These are phyloP conservation scores for Oryza glumipatula DNA, from an alignment of 176 grass and related monocot species.

Conservation along the genomic window DNA sequence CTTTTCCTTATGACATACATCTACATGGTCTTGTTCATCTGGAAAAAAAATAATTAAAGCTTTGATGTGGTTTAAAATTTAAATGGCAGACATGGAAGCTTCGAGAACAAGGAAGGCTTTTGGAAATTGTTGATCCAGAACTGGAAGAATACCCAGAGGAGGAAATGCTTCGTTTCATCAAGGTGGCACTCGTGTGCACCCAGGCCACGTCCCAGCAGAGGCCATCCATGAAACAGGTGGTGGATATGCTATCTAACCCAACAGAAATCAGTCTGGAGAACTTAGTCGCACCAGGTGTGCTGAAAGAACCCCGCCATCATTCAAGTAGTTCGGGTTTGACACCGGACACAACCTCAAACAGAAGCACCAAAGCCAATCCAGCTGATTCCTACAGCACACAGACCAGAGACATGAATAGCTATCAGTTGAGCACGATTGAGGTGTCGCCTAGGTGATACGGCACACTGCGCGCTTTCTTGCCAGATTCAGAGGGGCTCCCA, in stretches of 20 bases:
- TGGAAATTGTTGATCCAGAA: constrained; percentile 60
- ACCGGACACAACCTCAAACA: constrained; percentile 39
- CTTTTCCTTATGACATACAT: constrained; percentile 24
- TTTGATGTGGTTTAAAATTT: constrained; percentile 25
- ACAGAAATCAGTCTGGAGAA: constrained; percentile 52
- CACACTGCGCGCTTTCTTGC: background rate
- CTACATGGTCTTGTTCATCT: constrained; percentile 2
- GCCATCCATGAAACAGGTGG: constrained; percentile 64
- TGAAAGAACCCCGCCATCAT: constrained; percentile 57
- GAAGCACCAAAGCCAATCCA: constrained; percentile 42
- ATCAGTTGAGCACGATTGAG: constrained; percentile 40
- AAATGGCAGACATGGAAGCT: constrained; percentile 64
- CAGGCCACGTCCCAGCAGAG: constrained; percentile 64
- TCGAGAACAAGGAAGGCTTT: constrained; percentile 49
- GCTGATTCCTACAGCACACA: constrained; percentile 35
- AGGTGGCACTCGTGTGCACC: constrained; percentile 62
- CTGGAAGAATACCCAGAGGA: constrained; percentile 57
- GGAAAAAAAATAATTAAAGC: constrained; percentile 16
- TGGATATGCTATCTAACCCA: constrained; percentile 51
- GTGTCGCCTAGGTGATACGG: constrained; percentile 51
- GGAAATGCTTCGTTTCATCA: constrained; percentile 62
- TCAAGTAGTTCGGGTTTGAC: constrained; percentile 16
- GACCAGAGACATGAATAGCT: constrained; percentile 55
- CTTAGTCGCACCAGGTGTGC: constrained; percentile 49
- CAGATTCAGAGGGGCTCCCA: constrained; percentile 10